Evolutionary conservation across 768 basidiomycete species (phyloP), one percentile per base, ranked within the genome.

Genomic region (Collybia sordida): DNA sequence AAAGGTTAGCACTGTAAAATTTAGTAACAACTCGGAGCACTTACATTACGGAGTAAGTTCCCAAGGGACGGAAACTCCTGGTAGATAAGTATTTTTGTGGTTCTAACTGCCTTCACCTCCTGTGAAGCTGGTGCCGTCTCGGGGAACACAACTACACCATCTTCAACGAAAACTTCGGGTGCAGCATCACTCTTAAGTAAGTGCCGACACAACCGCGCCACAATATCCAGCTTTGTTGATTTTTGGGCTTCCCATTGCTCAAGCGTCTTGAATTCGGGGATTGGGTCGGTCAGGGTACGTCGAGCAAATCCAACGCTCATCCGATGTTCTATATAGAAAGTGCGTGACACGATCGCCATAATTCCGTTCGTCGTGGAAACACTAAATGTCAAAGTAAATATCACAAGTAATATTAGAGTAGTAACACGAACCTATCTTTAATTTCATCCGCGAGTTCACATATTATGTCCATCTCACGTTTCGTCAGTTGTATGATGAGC

Each of bases 31-130:
- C n/a, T n/a, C 15, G 28, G 14, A 40, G 17, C 22, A 35, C 56
- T 22, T 50, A 66, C 66, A 24, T 60, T 57, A 0, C 42, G 43
- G 1, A 66, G 45, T 3, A 63, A 38, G 0, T 34, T 28, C 2
- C 52, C 50, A 2, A 64, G 34, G 3, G 55, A 57, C 0, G 60
- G 50, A 22, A 66, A 66, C 19, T 61, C 59, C n/a, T 59, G 52
- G 15, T 51, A 65, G 1, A 63, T 39, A 2, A 60, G 5, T 9
- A 65, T 50, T 19, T 57, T 58, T n/a, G 4, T 43, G 43, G 0
- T 27, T n/a, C 6, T 46, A 31, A 4, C 21, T 17, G 24, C 53
- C 53, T 0, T 48, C 55, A n/a, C n/a, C n/a, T n/a, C n/a, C n/a
- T n/a, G n/a, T n/a, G n/a, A 5, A 37, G 36, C 5, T 14, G 3